Evolutionary conservation across 345 rosid species (phyloP).

Genomic region (Syzygium jambos): DNA sequence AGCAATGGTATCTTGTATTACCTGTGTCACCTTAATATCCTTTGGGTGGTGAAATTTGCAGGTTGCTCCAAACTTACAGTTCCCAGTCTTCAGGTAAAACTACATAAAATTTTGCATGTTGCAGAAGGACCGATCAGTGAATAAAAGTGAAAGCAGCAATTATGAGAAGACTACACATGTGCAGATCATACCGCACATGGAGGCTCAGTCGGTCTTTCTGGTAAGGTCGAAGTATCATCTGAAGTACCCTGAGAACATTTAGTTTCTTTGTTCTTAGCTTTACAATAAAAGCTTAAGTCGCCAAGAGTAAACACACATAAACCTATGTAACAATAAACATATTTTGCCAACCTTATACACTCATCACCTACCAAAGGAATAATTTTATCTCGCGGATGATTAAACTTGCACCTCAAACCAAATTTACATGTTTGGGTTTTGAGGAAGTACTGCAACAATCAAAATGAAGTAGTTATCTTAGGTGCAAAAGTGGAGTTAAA

Average conservation of each 20-base stretch:
- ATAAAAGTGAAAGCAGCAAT: neutral
- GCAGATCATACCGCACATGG: slow-evolving; percentile 64
- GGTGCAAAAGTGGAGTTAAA: neutral
- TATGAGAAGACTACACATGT: neutral
- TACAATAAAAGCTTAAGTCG: neutral
- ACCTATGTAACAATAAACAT: neutral
- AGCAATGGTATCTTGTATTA: slow-evolving; percentile 34
- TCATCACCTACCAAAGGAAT: slow-evolving; percentile 34
- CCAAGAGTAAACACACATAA: neutral
- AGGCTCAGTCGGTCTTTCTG: slow-evolving; percentile 83
- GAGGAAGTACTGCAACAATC: slow-evolving; percentile 58
- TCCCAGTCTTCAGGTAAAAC: slow-evolving; percentile 90
- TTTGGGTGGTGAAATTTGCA: slow-evolving; percentile 97
- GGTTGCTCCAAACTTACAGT: slow-evolving; percentile 80
- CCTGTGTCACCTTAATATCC: slow-evolving; percentile 43
- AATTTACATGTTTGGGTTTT: slow-evolving; percentile 95
- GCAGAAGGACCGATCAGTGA: neutral
- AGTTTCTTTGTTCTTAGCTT: neutral
- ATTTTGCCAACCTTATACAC: slow-evolving; percentile 5
- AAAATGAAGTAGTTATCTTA: neutral
- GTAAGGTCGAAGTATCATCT: slow-evolving; percentile 40
- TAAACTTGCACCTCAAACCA: slow-evolving; percentile 84
- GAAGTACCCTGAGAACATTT: slow-evolving; percentile 38
- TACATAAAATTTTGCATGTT: slow-evolving; percentile 22
- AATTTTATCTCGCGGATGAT: slow-evolving; percentile 64